These are phyloP conservation scores for Mucor ambiguus DNA, from an alignment of 371 early-diverging fungal genomes.

Conservation along the genomic window DNA sequence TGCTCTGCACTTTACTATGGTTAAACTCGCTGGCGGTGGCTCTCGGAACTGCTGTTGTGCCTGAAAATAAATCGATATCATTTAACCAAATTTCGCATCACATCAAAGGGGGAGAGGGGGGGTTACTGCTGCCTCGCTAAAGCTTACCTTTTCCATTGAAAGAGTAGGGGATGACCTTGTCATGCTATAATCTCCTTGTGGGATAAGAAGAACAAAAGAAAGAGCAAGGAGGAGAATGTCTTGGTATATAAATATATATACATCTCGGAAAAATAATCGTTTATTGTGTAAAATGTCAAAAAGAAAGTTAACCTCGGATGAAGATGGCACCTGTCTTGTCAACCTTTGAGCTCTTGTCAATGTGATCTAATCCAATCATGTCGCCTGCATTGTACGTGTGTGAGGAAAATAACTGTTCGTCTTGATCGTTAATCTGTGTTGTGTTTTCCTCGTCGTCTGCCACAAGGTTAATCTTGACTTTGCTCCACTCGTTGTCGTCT, in stretches of 20 bases:
- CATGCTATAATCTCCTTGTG: background rate
- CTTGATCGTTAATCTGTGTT: constrained; percentile 49
- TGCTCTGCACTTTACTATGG: background rate
- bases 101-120: background rate
- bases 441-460: constrained; percentile 29
- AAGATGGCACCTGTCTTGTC: constrained; percentile 54
- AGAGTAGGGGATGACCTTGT: background rate
- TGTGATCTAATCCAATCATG: constrained; percentile 70
- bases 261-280: constrained; percentile 8
- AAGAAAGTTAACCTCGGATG: constrained; percentile 53
- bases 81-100: background rate
- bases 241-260: background rate
- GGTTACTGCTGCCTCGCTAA: background rate
- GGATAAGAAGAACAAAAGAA: background rate
- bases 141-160: background rate
- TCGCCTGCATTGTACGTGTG: constrained; percentile 37
- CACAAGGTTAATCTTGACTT: constrained; percentile 69
- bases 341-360: constrained; percentile 56
- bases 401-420: constrained; percentile 15
- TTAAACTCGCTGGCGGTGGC: background rate
- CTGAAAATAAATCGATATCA: background rate
- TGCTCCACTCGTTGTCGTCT: constrained; percentile 86
- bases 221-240: background rate
- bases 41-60: background rate
- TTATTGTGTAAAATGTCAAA: background rate